Evolutionary conservation across 2,329 filamentous ascomycete genomes (phyloP).

Genomic region (Podosphaera aphanis): DNA sequence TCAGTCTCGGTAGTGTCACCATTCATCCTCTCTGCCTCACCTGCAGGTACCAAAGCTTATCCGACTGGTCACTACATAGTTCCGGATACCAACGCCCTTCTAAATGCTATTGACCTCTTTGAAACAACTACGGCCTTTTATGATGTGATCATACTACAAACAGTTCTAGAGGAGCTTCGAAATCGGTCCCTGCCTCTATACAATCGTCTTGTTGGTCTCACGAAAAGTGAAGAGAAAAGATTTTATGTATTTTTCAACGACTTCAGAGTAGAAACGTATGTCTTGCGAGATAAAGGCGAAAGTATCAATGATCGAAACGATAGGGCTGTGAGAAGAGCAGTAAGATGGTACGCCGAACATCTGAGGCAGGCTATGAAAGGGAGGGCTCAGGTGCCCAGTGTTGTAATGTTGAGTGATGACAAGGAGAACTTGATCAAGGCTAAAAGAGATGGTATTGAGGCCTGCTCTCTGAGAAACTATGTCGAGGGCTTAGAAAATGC

Average conservation of each 20-base stretch:
- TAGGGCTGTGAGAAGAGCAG: constrained; percentile 63
- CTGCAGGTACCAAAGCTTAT: constrained; percentile 60
- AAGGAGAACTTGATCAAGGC: constrained; percentile 69
- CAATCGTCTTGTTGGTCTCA: constrained; percentile 72
- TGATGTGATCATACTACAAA: constrained; percentile 91
- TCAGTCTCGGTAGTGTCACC: constrained; percentile 37
- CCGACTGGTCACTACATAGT: constrained; percentile 81
- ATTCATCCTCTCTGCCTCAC: constrained; percentile 73
- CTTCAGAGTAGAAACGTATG: constrained; percentile 78
- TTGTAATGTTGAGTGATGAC: constrained; percentile 90
- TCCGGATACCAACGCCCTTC: constrained; percentile 84
- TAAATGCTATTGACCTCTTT: constrained; percentile 92
- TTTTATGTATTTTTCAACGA: constrained; percentile 99
- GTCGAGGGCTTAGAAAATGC: constrained; percentile 66
- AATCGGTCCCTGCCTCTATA: constrained; percentile 87
- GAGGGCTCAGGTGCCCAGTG: constrained; percentile 38
- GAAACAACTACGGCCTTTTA: constrained; percentile 81
- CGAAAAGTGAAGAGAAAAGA: constrained; percentile 86
- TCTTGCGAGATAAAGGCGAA: constrained; percentile 51
- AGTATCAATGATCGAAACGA: constrained; percentile 94
- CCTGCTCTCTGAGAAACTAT: constrained; percentile 49
- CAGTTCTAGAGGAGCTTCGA: constrained; percentile 84
- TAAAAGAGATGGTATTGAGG: constrained; percentile 47
- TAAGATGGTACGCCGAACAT: constrained; percentile 77
- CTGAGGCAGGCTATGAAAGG: constrained; percentile 37